These are phyloP conservation scores for Triticum timopheevii DNA, from an alignment of 176 grass and related monocot species.

Conservation along the genomic window DNA sequence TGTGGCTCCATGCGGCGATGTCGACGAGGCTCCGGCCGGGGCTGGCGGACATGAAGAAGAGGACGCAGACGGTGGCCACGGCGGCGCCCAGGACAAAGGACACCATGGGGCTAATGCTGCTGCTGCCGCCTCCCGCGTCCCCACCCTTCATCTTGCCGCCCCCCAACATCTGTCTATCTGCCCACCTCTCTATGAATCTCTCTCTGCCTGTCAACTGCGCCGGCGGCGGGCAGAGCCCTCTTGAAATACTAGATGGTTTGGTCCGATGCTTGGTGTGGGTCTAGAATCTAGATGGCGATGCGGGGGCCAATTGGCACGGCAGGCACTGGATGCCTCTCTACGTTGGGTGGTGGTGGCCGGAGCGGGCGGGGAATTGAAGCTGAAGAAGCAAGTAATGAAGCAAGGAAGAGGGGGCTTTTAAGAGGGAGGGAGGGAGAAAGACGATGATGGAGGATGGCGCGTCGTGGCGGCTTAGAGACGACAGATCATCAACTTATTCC, in stretches of 20 bases:
- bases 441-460: background rate
- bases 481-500: slow-evolving; percentile 5
- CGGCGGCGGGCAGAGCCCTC: background rate
- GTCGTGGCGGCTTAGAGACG: background rate
- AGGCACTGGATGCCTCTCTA: background rate
- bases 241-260: background rate
- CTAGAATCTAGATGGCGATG: too few species aligned
- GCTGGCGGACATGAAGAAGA: slow-evolving; percentile 71
- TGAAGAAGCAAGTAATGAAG: background rate
- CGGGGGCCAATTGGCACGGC: background rate
- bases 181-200: too few species aligned
- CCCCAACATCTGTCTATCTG: background rate
- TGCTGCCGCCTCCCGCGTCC: slow-evolving; percentile 26
- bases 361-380: background rate
- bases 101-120: slow-evolving; percentile 60
- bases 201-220: background rate
- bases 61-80: slow-evolving; percentile 71
- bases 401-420: background rate
- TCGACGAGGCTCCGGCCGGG: slow-evolving; percentile 36
- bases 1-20: slow-evolving; percentile 35
- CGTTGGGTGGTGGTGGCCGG: background rate
- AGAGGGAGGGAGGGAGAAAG: background rate
- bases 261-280: too few species aligned
- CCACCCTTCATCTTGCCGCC: slow-evolving; percentile 37
- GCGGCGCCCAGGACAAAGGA: slow-evolving; percentile 75